Evolutionary conservation across 2,329 filamentous ascomycete genomes (phyloP).

Genomic region (Saccharata proteae): DNA sequence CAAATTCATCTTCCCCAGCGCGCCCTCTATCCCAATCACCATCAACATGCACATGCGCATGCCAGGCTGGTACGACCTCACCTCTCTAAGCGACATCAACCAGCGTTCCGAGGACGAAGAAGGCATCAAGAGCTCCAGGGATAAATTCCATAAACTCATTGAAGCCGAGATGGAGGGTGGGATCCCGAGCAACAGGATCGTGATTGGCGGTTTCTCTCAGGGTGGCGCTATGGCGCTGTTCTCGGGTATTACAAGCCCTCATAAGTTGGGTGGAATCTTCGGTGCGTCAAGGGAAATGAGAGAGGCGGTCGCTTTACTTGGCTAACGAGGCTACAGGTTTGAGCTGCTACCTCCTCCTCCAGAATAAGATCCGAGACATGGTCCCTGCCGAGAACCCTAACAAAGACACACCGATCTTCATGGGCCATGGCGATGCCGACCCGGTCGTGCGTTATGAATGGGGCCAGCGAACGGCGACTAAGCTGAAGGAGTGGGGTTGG

Average conservation of each 20-base stretch:
- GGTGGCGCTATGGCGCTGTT: conserved; percentile 82
- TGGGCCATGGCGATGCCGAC: conserved; percentile 78
- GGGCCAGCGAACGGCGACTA: conserved; percentile 54
- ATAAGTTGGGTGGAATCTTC: conserved; percentile 78
- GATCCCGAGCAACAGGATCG: conserved; percentile 70
- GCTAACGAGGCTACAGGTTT: conserved; percentile 32
- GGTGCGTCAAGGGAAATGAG: conserved; percentile 27
- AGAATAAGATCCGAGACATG: conserved; percentile 46
- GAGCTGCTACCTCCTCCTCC: conserved; percentile 68
- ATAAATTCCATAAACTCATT: conserved; percentile 69
- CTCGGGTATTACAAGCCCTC: conserved; percentile 58
- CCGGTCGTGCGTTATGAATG: conserved; percentile 57
- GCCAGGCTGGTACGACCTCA: conserved; percentile 81
- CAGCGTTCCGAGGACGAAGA: conserved; percentile 49
- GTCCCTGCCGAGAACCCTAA: conserved; percentile 41
- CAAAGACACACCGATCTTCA: conserved; percentile 69
- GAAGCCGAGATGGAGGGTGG: conserved; percentile 68
- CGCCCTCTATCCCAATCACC: conserved; percentile 77
- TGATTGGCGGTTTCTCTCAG: conserved; percentile 76
- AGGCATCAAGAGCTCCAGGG: conserved; percentile 61
- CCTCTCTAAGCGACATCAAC: conserved; percentile 33
- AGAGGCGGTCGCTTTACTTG: too few species aligned
- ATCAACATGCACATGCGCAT: conserved; percentile 64
- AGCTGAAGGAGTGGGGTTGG: conserved; percentile 57
- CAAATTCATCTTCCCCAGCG: conserved; percentile 89